These are phyloP conservation scores for Lodderomyces metapsilosis DNA, from an alignment of 1,139 yeast genomes.

Conservation along the genomic window DNA sequence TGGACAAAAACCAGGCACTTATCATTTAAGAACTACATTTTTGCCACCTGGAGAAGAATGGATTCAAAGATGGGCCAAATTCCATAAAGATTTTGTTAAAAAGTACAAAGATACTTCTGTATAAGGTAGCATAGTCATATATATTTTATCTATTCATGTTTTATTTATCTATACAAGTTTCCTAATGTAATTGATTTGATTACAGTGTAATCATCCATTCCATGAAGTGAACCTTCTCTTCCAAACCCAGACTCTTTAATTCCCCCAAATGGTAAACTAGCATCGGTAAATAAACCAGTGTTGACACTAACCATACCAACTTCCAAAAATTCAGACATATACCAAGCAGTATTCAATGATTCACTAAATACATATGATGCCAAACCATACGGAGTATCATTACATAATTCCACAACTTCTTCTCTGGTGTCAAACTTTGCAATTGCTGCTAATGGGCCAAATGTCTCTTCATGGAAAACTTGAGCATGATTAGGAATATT, in stretches of 20 bases:
- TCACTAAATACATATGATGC: slow-evolving; percentile 45
- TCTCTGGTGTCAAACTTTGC: slow-evolving; percentile 39
- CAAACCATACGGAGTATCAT: slow-evolving; percentile 43
- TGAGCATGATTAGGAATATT: slow-evolving; percentile 41
- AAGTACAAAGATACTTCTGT: slow-evolving; percentile 35
- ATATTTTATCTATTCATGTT: too few species aligned
- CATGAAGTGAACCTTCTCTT: slow-evolving; percentile 50
- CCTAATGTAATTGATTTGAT: slow-evolving; percentile 42
- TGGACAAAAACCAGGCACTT: slow-evolving; percentile 87
- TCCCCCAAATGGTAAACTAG: slow-evolving; percentile 53
- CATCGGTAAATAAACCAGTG: slow-evolving; percentile 46
- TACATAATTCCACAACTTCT: slow-evolving; percentile 38
- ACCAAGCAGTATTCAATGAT: slow-evolving; percentile 55
- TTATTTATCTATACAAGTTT: slow-evolving; percentile 23
- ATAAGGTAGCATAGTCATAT: too few species aligned
- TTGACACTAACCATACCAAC: slow-evolving; percentile 49
- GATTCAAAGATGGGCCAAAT: slow-evolving; percentile 70
- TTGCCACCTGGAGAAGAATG: slow-evolving; percentile 93
- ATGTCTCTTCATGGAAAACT: slow-evolving; percentile 44
- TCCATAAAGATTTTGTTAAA: slow-evolving; percentile 70
- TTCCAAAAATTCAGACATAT: slow-evolving; percentile 42
- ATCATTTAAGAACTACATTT: slow-evolving; percentile 92
- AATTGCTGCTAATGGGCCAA: slow-evolving; percentile 48
- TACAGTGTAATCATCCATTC: slow-evolving; percentile 44
- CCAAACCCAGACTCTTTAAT: slow-evolving; percentile 50